A percentile compares a stretch with the other conserved stretches of the same genome.
Evolutionary conservation across 1,284 basidiomycete genomes (phyloP).

Genomic region (Grifola frondosa): DNA sequence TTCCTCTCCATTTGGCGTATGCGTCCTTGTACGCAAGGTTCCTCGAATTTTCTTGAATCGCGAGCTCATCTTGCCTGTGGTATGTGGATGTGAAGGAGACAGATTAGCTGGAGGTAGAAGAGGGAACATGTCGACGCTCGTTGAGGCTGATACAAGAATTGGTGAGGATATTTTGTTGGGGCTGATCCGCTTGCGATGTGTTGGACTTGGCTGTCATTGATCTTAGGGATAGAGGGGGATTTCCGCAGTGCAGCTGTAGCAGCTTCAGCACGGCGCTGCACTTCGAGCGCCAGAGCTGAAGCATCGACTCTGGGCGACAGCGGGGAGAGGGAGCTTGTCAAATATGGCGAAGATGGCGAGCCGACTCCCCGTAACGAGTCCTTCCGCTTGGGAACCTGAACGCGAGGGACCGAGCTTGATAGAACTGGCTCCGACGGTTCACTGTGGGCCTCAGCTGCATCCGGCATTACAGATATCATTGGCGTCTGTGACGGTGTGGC

Average conservation of each 20-base stretch:
- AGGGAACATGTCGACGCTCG: conserved; percentile 74
- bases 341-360: not conserved
- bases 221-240: conserved; percentile 50
- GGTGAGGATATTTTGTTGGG: conserved; percentile 74
- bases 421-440: conserved; percentile 9
- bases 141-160: conserved; percentile 68
- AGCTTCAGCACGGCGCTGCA: conserved; percentile 68
- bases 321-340: conserved; percentile 6
- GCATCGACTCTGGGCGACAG: conserved; percentile 20
- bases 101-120: conserved; percentile 43
- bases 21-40: conserved; percentile 63
- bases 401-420: conserved; percentile 7
- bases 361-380: conserved; percentile 15
- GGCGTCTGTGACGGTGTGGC: conserved; percentile 17
- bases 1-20: conserved; percentile 51
- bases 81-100: conserved; percentile 18
- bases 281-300: conserved; percentile 50
- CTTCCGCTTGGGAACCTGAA: conserved; percentile 17
- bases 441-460: conserved; percentile 9
- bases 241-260: conserved; percentile 70
- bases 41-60: conserved; percentile 73
- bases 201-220: conserved; percentile 35
- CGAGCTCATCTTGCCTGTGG: conserved; percentile 31
- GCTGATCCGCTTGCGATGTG: conserved; percentile 61
- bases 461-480: conserved; percentile 18